A percentile compares a stretch with the other conserved stretches of the same genome.
Conservation (phyloP, 257 asterid genomes). For the Cordia subcordata region DNA sequence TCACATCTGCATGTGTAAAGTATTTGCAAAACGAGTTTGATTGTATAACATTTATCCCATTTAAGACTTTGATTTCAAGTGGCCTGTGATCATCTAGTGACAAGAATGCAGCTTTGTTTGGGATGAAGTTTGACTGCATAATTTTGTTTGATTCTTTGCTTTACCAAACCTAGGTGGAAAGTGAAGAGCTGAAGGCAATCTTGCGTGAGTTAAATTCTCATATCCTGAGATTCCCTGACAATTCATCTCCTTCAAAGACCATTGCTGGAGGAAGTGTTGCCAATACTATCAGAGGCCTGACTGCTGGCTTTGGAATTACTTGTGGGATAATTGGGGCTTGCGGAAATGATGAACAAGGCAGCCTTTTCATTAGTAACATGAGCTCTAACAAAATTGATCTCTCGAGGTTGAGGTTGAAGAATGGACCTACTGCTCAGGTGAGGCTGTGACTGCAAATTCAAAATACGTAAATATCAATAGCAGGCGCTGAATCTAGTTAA, state of each 20-base stretch:
- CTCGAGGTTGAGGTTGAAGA: constrained; percentile 73
- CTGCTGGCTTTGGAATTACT: constrained; percentile 78
- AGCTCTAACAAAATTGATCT: constrained; percentile 57
- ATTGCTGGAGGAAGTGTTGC: constrained; percentile 99
- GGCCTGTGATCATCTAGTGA: too few species aligned
- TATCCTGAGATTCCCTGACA: constrained; percentile 36
- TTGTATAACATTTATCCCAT: too few species aligned
- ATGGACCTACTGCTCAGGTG: constrained; percentile 88
- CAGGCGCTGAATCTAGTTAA: constrained; percentile 8
- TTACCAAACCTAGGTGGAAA: constrained; percentile 49
- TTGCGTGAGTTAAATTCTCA: constrained; percentile 56
- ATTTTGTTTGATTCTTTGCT: not conserved
- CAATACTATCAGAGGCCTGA: constrained; percentile 84
- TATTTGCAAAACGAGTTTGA: too few species aligned
- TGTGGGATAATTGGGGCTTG: constrained; percentile 94
- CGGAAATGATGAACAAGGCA: constrained; percentile 87
- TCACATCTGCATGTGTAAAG: too few species aligned
- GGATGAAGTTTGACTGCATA: not conserved
- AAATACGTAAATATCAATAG: not conserved
- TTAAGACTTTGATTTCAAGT: too few species aligned
- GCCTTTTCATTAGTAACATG: constrained; percentile 69
- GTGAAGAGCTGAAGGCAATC: constrained; percentile 65
- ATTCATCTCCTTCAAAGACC: constrained; percentile 50
- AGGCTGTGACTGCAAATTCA: constrained; percentile 8
- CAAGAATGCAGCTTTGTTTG: too few species aligned